Conservation (phyloP, 2,329 filamentous ascomycete species). For the Claviceps sp. region DNA sequence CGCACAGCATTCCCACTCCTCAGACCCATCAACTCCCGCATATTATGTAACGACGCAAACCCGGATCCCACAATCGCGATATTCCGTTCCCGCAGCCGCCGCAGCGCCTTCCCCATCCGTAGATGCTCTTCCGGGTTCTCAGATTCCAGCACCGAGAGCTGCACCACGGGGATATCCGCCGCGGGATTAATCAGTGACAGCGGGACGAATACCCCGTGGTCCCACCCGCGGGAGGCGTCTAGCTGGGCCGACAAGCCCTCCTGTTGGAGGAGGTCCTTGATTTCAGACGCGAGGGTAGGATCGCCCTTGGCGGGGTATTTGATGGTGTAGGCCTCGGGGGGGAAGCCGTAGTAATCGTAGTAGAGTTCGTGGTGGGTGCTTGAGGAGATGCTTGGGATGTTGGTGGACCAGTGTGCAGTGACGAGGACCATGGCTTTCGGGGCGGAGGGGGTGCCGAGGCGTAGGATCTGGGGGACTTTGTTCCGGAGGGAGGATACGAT, state of each 20-base stretch:
- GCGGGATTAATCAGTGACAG: constrained; percentile 39
- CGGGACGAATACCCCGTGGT: constrained; percentile 48
- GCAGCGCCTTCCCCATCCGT: constrained; percentile 39
- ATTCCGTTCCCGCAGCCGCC: constrained; percentile 33
- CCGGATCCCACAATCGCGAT: constrained; percentile 48
- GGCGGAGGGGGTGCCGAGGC: constrained; percentile 35
- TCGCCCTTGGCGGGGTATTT: constrained; percentile 44
- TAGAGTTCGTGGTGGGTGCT: constrained; percentile 31
- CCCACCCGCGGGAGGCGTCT: constrained; percentile 34
- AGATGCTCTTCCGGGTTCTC: constrained; percentile 37
- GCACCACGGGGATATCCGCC: constrained; percentile 41
- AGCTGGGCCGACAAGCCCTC: constrained; percentile 31
- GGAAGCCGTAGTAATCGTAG: constrained; percentile 50
- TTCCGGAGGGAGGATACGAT: constrained; percentile 39
- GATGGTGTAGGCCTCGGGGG: constrained; percentile 38
- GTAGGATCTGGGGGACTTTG: constrained; percentile 40
- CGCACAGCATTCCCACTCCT: constrained; percentile 5
- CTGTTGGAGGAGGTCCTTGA: constrained; percentile 30
- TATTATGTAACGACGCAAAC: constrained; percentile 45
- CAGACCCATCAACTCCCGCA: constrained; percentile 31
- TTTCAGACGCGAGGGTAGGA: constrained; percentile 35
- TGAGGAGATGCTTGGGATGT: constrained; percentile 36
- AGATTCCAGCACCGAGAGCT: constrained; percentile 39
- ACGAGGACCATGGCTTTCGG: constrained; percentile 41
- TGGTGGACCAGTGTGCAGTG: constrained; percentile 44